Evolutionary conservation across 2,329 filamentous ascomycete species (phyloP).

Genomic region (Pseudogymnoascus destructans): DNA sequence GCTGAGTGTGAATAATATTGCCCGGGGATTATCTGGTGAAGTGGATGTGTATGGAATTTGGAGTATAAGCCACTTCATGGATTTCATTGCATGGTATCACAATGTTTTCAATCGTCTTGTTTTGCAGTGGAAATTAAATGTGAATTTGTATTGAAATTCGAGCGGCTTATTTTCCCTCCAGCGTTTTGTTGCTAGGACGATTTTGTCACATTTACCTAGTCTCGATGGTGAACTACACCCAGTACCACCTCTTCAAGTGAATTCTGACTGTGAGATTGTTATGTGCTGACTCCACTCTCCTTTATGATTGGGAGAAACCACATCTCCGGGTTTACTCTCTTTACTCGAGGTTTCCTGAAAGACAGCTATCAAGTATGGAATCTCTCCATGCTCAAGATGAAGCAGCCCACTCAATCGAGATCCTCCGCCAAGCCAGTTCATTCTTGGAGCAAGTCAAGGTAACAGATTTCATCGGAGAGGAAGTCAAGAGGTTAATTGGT

Average conservation of each 20-base stretch:
- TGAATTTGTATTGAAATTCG: neutral
- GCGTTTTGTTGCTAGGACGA: neutral
- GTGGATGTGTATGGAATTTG: neutral
- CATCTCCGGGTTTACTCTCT: no score
- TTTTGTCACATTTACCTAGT: neutral
- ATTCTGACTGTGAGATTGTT: neutral
- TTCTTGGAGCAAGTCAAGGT: constrained; percentile 4
- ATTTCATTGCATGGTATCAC: neutral
- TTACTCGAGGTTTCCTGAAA: neutral
- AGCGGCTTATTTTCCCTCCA: neutral
- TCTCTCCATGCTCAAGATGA: neutral
- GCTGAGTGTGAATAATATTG: neutral
- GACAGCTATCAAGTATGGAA: neutral
- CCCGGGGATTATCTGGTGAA: neutral
- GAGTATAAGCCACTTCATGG: neutral
- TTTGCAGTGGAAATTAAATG: neutral
- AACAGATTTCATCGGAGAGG: neutral
- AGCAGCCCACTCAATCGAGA: neutral
- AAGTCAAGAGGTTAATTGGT: neutral
- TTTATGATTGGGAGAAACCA: neutral
- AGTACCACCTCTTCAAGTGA: neutral
- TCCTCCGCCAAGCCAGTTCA: neutral
- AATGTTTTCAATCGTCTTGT: neutral
- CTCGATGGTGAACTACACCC: neutral
- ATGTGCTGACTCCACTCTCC: neutral